Evolutionary conservation across 2,329 filamentous ascomycete genomes (phyloP).

Genomic region (Oidium heveae): DNA sequence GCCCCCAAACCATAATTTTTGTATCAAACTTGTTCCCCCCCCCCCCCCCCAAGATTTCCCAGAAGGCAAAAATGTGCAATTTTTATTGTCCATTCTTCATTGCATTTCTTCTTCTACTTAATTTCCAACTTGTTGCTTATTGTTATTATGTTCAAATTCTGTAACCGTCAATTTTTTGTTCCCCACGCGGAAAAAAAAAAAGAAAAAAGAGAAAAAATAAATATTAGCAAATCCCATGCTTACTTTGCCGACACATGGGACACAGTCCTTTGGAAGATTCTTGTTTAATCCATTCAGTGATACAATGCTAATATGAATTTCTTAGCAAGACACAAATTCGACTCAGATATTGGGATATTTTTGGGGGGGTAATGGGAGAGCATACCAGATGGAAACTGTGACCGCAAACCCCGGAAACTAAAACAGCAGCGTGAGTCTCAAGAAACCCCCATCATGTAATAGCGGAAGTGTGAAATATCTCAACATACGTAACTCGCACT

Average conservation of each 20-base stretch:
- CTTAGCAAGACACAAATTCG: slow-evolving; percentile 1
- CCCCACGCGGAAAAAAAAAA: not conserved
- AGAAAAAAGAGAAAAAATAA: too few species aligned
- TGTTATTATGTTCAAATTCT: slow-evolving; percentile 26
- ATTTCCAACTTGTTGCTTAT: not conserved
- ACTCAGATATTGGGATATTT: not conserved
- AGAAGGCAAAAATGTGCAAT: too few species aligned
- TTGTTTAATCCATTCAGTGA: slow-evolving; percentile 86
- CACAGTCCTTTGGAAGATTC: slow-evolving; percentile 83
- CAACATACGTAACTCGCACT: slow-evolving; percentile 63
- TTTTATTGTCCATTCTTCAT: too few species aligned
- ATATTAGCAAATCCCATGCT: slow-evolving; percentile 9
- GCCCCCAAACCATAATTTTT: too few species aligned
- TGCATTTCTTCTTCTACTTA: too few species aligned
- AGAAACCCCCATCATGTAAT: too few species aligned
- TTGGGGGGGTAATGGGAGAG: not conserved
- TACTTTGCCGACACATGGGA: slow-evolving; percentile 93
- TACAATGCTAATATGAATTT: slow-evolving; percentile 46
- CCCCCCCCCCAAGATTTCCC: too few species aligned
- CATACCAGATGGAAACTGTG: slow-evolving; percentile 93
- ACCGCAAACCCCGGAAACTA: slow-evolving; percentile 87
- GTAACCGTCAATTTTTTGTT: not conserved
- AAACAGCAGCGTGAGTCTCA: not conserved
- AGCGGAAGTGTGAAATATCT: not conserved
- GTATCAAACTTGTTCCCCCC: too few species aligned